These are phyloP conservation scores for Cladophialophora psammophila DNA, from an alignment of 2,329 filamentous ascomycete genomes.

Conservation along the genomic window DNA sequence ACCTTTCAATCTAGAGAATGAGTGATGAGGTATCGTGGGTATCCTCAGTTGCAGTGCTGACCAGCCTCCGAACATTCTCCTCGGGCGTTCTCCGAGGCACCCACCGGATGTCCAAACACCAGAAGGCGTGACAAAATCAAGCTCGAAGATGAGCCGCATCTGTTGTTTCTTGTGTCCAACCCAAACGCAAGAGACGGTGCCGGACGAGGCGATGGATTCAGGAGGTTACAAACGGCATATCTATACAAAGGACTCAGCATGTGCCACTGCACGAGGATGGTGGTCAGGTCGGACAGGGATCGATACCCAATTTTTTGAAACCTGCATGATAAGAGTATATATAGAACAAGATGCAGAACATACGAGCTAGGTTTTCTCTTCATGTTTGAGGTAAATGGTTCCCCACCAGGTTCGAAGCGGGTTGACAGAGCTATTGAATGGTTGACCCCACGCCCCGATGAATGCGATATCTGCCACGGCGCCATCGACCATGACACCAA, in stretches of 20 bases:
- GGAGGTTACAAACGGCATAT: neutral
- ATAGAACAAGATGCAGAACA: slow-evolving; percentile 1
- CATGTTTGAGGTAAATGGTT: neutral
- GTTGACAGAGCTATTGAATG: neutral
- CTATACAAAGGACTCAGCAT: neutral
- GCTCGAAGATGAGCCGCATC: neutral
- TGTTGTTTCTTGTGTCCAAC: neutral
- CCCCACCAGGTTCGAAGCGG: neutral
- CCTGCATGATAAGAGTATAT: slow-evolving; percentile 6
- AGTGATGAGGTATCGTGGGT: slow-evolving; percentile 2
- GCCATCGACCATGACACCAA: too few species aligned
- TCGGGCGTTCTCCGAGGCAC: neutral
- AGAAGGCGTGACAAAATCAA: neutral
- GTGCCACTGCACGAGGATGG: neutral
- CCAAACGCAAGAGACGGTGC: neutral
- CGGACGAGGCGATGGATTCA: neutral
- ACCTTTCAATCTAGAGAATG: neutral
- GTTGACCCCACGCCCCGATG: too few species aligned
- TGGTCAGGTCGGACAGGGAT: neutral
- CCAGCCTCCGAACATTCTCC: slow-evolving; percentile 4
- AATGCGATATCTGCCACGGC: too few species aligned
- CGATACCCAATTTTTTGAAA: neutral
- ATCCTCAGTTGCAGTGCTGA: slow-evolving; percentile 6
- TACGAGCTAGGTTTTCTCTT: neutral
- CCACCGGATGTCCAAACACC: neutral